Percentiles rank a stretch among this genome's conserved stretches.
phyloP scores from a whole-genome alignment of 768 basidiomycete genomes.

The Austroboletus eburneus region DNA sequence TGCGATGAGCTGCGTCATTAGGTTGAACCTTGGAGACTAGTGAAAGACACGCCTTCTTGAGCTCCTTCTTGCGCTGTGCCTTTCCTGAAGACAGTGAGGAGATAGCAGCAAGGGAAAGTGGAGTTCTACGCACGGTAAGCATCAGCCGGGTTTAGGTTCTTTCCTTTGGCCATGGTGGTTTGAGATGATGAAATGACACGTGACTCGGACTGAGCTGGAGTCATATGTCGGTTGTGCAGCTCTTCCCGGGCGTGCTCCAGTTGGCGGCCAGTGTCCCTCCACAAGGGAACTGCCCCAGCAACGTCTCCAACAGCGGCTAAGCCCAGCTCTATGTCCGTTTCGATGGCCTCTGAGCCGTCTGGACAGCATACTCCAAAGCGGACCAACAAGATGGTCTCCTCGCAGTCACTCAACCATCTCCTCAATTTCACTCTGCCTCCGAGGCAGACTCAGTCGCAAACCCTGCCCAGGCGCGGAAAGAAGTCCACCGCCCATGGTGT shows the following conservation, averaged over 20 bases:
- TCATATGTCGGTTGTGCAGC: constrained; percentile 5
- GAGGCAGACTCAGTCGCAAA: constrained; percentile 60
- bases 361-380: constrained; percentile 48
- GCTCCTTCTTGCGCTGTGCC: constrained; percentile 87
- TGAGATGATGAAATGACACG: constrained; percentile 15
- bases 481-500: constrained; percentile 59
- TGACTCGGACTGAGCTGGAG: constrained; percentile 24
- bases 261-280: constrained; percentile 38
- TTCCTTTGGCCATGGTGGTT: constrained; percentile 74
- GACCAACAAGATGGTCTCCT: constrained; percentile 62
- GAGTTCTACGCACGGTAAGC: constrained; percentile 63
- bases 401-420: constrained; percentile 72
- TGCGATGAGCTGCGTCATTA: constrained; percentile 31
- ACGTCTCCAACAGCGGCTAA: constrained; percentile 14
- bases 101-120: not conserved
- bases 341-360: constrained; percentile 23
- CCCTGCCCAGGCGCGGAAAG: constrained; percentile 71
- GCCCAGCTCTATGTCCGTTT: constrained; percentile 22
- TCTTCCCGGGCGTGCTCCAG: not conserved
- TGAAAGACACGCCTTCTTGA: constrained; percentile 67
- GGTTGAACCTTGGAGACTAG: constrained; percentile 9
- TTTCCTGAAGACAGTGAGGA: constrained; percentile 59
- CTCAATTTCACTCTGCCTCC: constrained; percentile 94
- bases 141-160: constrained; percentile 90
- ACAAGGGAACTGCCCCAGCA: constrained; percentile 44